phyloP scores from a whole-genome alignment of 2,329 filamentous ascomycete species.

The Penicillium sumatraense region DNA sequence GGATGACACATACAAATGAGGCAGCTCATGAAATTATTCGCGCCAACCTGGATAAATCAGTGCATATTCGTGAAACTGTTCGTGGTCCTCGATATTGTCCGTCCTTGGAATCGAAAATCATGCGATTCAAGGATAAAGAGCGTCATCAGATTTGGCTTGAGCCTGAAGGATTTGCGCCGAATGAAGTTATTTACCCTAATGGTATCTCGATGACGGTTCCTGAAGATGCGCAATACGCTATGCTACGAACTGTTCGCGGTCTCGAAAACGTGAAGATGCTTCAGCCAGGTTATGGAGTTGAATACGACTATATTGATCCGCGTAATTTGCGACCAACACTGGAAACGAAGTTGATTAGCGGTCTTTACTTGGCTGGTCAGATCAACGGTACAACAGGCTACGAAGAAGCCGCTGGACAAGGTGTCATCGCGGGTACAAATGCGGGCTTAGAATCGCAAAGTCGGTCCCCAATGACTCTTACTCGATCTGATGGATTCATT shows the following conservation, averaged over 20 bases:
- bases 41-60: conserved; percentile 89
- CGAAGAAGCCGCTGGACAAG: conserved; percentile 94
- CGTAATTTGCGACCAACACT: conserved; percentile 84
- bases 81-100: conserved; percentile 95
- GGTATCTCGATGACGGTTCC: conserved; percentile 97
- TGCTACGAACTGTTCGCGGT: conserved; percentile 85
- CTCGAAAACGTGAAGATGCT: conserved; percentile 90
- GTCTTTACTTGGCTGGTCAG: conserved; percentile 90
- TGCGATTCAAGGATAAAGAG: conserved; percentile 80
- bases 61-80: conserved; percentile 94
- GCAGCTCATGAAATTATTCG: conserved; percentile 81
- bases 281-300: conserved; percentile 93
- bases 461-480: conserved; percentile 69
- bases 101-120: conserved; percentile 90
- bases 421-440: conserved; percentile 90
- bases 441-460: conserved; percentile 78
- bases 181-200: conserved; percentile 90
- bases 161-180: conserved; percentile 85
- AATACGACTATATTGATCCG: conserved; percentile 98
- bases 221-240: conserved; percentile 79
- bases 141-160: conserved; percentile 95
- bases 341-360: conserved; percentile 88
- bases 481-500: conserved; percentile 89
- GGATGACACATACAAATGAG: conserved; percentile 84
- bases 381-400: conserved; percentile 99